These are phyloP conservation scores for Pezicula carpinea DNA, from an alignment of 2,329 filamentous ascomycete species.

Conservation along the genomic window DNA sequence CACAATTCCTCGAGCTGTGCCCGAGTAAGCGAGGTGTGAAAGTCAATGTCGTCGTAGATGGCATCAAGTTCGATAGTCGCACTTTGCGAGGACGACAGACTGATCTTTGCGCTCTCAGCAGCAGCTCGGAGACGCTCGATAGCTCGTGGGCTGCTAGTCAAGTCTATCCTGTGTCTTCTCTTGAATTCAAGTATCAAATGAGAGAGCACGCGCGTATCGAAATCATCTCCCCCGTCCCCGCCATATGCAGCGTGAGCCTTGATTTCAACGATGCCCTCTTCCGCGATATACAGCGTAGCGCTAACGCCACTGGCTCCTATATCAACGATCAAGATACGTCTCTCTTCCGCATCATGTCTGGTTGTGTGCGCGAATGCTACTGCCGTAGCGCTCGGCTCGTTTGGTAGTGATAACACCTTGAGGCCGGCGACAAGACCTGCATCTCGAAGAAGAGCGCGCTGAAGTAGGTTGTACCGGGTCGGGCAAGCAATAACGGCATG, in stretches of 20 bases:
- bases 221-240: slow-evolving; percentile 4
- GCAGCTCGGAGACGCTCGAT: neutral
- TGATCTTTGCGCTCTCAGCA: too few species aligned
- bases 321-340: slow-evolving; percentile 4
- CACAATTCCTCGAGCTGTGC: neutral
- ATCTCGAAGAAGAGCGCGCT: slow-evolving; percentile 70
- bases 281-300: slow-evolving; percentile 5
- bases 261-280: slow-evolving; percentile 10
- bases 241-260: neutral
- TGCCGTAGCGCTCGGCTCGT: slow-evolving; percentile 69
- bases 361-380: slow-evolving; percentile 69
- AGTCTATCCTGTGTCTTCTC: neutral
- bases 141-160: neutral
- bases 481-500: slow-evolving; percentile 60
- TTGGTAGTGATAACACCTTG: slow-evolving; percentile 71
- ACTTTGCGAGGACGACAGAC: too few species aligned
- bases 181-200: neutral
- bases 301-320: slow-evolving; percentile 1
- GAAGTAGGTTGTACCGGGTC: slow-evolving; percentile 73
- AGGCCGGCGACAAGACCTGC: slow-evolving; percentile 66
- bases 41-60: too few species aligned
- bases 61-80: too few species aligned
- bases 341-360: slow-evolving; percentile 34
- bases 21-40: too few species aligned
- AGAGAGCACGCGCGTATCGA: slow-evolving; percentile 1